Evolutionary conservation across 2,329 filamentous ascomycete genomes (phyloP), one percentile per base, ranked within the genome.

Genomic region (Polytolypa hystricis): DNA sequence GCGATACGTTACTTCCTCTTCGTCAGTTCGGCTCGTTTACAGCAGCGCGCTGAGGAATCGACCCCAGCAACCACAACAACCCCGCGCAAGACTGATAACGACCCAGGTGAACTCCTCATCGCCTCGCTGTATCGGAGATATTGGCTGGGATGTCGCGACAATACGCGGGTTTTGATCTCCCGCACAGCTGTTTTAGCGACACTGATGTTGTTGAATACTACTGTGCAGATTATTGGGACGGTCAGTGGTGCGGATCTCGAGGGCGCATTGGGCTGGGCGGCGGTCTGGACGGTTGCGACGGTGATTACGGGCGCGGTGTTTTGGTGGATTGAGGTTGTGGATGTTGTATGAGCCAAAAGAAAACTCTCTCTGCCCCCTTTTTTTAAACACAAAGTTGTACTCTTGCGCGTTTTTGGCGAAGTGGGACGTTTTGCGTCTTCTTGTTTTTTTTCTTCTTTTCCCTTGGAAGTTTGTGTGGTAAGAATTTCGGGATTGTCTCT

Each of bases 1-100:
- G 81, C 84, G 1, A 77, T 80, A 4, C 77, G 77, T 42, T 71
- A 73, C 30, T 89, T 93, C 55, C 74, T 95, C 47, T 93, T 94
- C 42, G 58, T 58, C 7, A 67, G 67, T 33, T 66, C 68, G 4
- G 68, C 71, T 0, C 70, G 68, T 17, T 63, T 52, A n/a, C 39
- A 61, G 17, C 67, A 37, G 4, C 14, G n/a, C 16, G 37, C 36
- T 20, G 19, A 27, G 26, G 23, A 16, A 25, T 30, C 23, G 36
- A 39, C 5, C n/a, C n/a, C n/a, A 28, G 3, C 15, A 5, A 10
- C 4, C 11, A 12, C n/a, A 10, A 14, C 19, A n/a, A 12, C 19
- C 10, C 25, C 27, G 18, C 35, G 35, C 11, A 17, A 31, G 12
- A n/a, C 19, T 9, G 1, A 15, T 1, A n/a, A 10, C 11, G 28